Evolutionary conservation across 129 eudicot genomes (phyloP).

Genomic region (Arctium lappa): DNA sequence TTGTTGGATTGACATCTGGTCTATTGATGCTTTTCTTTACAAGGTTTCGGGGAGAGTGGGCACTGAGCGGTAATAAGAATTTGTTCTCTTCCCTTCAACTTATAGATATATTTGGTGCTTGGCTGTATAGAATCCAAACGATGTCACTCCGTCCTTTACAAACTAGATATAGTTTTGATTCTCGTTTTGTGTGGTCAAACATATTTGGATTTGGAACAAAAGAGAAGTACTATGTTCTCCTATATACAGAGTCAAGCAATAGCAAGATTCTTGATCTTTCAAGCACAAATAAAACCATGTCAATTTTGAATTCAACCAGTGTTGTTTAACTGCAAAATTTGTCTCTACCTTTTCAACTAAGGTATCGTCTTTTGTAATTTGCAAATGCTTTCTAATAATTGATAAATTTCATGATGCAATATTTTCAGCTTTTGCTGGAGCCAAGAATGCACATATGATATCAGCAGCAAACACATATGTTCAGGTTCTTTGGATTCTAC

Average conservation of each 20-base stretch:
- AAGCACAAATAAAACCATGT: slow-evolving; percentile 5
- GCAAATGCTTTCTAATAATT: slow-evolving; percentile 18
- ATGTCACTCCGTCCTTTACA: not conserved
- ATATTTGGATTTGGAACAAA: not conserved
- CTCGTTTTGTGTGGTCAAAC: not conserved
- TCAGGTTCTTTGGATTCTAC: slow-evolving; percentile 52
- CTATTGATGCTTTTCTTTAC: slow-evolving; percentile 65
- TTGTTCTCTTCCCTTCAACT: not conserved
- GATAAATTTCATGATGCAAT: slow-evolving; percentile 12
- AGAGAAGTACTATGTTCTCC: not conserved
- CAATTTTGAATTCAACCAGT: not conserved
- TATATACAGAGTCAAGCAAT: slow-evolving; percentile 2
- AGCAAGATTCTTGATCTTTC: not conserved
- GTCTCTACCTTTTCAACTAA: not conserved
- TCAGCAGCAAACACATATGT: slow-evolving; percentile 88
- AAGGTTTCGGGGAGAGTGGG: slow-evolving; percentile 55
- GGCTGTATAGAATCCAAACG: not conserved
- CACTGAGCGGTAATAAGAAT: slow-evolving; percentile 51
- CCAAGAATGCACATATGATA: slow-evolving; percentile 60
- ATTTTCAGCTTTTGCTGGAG: slow-evolving; percentile 84
- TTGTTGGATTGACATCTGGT: slow-evolving; percentile 67
- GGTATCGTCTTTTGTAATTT: slow-evolving; percentile 2
- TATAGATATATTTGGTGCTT: not conserved
- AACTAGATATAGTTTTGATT: not conserved
- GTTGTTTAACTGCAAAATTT: not conserved